Base-by-base conservation (phyloP, 768 basidiomycete genomes). In the Termitomyces sp. region DNA sequence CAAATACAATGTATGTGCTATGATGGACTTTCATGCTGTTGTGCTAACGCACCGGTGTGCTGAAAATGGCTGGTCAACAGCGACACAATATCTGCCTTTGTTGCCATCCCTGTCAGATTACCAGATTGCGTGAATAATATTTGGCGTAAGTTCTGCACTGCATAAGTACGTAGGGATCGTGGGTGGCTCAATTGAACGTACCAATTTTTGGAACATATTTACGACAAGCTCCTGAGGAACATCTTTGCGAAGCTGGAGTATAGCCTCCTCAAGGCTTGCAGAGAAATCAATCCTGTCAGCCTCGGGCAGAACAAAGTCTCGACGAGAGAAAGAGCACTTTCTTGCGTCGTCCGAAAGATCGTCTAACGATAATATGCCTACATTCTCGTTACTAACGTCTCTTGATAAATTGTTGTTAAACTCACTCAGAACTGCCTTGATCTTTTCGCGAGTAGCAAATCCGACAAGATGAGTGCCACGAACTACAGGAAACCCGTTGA, bases 121-220 rank as follows among this genome's bases (percentile, higher is more conserved):
- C 87, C 86, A 17, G 70, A 72, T 39, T 81, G 73, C 1, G 86
- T 84, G 67, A 89, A 88, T 44, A 88, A 67, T 23, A 89, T 79
- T 65, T 85, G 84, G 8, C 84, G 81, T 11, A 88, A 65, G 64
- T 86, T 88, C 86, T 89, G 62, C 10, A 28, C 11, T 52, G 30
- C 10, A n/a, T 37, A 11, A 30, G 49, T 19, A 52, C 28, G 19
- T 28, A 48, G 12, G 8, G 10, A 39, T 30, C 19, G 27, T 9
- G 16, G 32, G 9, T 42, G 32, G 25, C 37, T 16, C 28, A 23
- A 28, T 42, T 52, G 39, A 35, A 69, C 66, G 44, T 54, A 85
- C 88, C 67, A 89, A 68, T 71, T 84, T 87, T 68, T 87, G 87
- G 73, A 88, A 88, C 80, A 86, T 85, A 62, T 75, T 80, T 27